A percentile compares a stretch with the other conserved stretches of the same genome.
Conservation (phyloP, 2,329 filamentous ascomycete genomes). For the Raffaelea ambrosiae region DNA sequence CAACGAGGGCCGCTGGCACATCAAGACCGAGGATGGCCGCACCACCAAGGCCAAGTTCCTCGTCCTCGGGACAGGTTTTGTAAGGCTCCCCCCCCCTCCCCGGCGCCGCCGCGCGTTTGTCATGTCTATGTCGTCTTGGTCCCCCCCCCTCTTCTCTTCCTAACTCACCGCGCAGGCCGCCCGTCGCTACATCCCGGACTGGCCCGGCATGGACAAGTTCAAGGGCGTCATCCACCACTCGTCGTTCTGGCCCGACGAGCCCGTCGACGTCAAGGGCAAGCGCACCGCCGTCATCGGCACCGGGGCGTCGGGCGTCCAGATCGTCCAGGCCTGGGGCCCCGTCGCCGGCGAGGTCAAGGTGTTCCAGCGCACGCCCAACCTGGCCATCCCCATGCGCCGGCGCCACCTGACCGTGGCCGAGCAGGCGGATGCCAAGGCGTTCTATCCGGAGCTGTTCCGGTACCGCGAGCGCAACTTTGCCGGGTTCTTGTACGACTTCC, state of each 20-base stretch:
- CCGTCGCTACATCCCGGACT: conserved; percentile 52
- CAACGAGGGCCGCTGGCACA: conserved; percentile 35
- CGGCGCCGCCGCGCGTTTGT: no score
- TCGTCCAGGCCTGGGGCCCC: conserved; percentile 51
- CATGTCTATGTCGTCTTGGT: no score
- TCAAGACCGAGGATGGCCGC: conserved; percentile 40
- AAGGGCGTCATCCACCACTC: conserved; percentile 51
- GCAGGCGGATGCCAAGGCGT: conserved; percentile 35
- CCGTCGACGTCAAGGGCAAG: conserved; percentile 49
- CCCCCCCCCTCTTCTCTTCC: background rate
- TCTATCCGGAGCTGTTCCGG: conserved; percentile 43
- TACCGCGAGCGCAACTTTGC: conserved; percentile 44
- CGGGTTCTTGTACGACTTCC: conserved; percentile 50
- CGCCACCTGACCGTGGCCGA: conserved; percentile 37
- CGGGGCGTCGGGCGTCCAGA: conserved; percentile 56
- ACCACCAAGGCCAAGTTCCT: conserved; percentile 41
- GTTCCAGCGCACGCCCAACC: conserved; percentile 60
- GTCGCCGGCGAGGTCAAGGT: conserved; percentile 44
- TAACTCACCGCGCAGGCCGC: conserved; percentile 30
- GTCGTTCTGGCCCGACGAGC: conserved; percentile 50
- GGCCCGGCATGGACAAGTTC: conserved; percentile 51
- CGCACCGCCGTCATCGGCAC: conserved; percentile 55
- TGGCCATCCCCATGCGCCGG: conserved; percentile 53
- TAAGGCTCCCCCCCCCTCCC: conserved; percentile 10
- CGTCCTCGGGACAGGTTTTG: conserved; percentile 45